phyloP scores from a whole-genome alignment of 2,329 filamentous ascomycete species.

The Chrysoporthe puriensis region DNA sequence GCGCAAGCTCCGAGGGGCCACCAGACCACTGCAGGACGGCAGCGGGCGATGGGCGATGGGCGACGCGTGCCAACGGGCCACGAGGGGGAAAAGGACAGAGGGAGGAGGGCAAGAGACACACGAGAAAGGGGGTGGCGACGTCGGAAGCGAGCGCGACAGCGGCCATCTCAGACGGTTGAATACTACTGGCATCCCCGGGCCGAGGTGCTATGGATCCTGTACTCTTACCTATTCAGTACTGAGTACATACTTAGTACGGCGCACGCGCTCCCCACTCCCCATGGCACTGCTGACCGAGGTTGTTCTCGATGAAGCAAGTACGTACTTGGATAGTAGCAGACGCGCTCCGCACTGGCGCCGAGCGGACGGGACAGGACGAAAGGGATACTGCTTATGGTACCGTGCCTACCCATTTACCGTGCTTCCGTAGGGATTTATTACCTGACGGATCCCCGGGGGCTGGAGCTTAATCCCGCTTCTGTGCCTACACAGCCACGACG shows the following conservation, averaged over 20 bases:
- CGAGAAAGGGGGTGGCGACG: conserved; percentile 1
- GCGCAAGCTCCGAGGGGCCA: conserved; percentile 1
- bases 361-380: too few species aligned
- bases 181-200: neutral
- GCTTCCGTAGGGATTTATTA: too few species aligned
- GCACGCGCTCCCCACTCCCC: too few species aligned
- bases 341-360: too few species aligned
- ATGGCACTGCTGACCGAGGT: too few species aligned
- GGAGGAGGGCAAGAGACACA: neutral
- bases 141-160: neutral
- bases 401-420: too few species aligned
- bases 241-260: too few species aligned
- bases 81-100: neutral
- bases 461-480: neutral
- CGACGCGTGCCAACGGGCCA: neutral
- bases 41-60: neutral
- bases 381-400: too few species aligned
- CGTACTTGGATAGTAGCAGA: too few species aligned
- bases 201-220: neutral
- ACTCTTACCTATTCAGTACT: too few species aligned
- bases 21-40: neutral
- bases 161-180: neutral
- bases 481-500: neutral
- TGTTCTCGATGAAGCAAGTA: too few species aligned
- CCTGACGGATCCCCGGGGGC: neutral